Conservation (phyloP, 805 yeast species). For the Scheffersomyces lignosus region DNA sequence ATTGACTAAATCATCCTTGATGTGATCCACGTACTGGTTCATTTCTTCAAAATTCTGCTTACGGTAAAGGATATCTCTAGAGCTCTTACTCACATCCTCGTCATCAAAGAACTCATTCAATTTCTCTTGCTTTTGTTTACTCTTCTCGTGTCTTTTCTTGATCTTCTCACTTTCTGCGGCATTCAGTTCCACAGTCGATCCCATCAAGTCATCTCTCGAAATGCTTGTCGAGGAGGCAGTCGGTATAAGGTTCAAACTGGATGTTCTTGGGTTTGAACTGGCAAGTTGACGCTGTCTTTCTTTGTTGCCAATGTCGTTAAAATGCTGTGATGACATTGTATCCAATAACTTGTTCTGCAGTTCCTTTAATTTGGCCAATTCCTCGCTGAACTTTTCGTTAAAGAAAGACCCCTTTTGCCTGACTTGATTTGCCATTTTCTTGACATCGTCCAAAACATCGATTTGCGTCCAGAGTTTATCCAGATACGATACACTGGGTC, state of each 20-base stretch:
- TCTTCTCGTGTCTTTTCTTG: constrained; percentile 28
- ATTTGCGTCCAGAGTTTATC: constrained; percentile 86
- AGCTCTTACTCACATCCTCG: constrained; percentile 9
- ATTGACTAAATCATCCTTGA: constrained; percentile 47
- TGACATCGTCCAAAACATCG: constrained; percentile 80
- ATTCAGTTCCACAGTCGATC: constrained; percentile 10
- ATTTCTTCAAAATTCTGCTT: constrained; percentile 55
- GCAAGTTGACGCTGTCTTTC: constrained; percentile 8
- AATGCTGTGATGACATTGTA: constrained; percentile 32
- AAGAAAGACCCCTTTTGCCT: constrained; percentile 48
- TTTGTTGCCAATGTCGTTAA: constrained; percentile 17
- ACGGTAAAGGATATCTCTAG: constrained; percentile 33
- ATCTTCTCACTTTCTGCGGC: too few relatives aligned
- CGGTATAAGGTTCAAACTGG: background rate
- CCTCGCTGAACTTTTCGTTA: constrained; percentile 49
- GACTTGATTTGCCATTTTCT: constrained; percentile 51
- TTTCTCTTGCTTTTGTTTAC: constrained; percentile 25
- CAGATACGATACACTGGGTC: constrained; percentile 63
- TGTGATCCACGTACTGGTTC: constrained; percentile 48
- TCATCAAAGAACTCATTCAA: constrained; percentile 25
- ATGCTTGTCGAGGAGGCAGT: constrained; percentile 3
- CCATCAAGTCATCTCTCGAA: constrained; percentile 6
- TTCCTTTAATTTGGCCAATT: constrained; percentile 51
- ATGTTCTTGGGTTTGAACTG: constrained; percentile 2
- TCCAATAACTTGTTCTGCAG: constrained; percentile 49